phyloP scores from a whole-genome alignment of 805 yeast species.

The Metschnikowia reukaufii region DNA sequence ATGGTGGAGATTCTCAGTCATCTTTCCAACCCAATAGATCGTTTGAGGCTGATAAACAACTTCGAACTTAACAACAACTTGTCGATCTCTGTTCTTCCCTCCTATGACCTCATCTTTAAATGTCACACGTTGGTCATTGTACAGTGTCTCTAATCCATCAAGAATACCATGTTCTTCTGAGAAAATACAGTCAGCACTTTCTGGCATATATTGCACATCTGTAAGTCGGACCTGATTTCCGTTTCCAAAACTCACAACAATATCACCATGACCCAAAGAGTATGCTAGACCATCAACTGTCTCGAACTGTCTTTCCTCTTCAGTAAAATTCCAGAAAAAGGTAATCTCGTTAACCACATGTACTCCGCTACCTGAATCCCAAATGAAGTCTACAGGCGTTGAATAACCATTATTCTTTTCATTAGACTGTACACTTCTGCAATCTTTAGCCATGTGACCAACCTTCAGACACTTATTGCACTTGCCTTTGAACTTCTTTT shows the following conservation, averaged over 20 bases:
- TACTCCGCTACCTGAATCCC: not conserved
- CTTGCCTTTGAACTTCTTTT: too few species aligned
- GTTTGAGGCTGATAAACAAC: not conserved
- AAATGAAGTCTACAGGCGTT: too few species aligned
- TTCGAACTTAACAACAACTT: not conserved
- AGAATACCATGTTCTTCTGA: not conserved
- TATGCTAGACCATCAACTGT: not conserved
- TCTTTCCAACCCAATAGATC: not conserved
- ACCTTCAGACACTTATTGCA: too few species aligned
- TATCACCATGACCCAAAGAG: not conserved
- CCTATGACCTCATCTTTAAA: not conserved
- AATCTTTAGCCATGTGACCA: too few species aligned
- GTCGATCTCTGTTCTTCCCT: not conserved
- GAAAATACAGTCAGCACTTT: not conserved
- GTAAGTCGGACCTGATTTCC: not conserved
- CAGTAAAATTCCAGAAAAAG: not conserved
- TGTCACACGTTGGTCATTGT: not conserved
- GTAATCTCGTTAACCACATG: not conserved
- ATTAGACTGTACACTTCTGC: too few species aligned
- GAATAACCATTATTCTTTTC: too few species aligned
- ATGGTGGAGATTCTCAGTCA: too few species aligned
- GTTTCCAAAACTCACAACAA: not conserved
- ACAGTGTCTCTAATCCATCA: not conserved
- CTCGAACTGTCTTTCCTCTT: not conserved
- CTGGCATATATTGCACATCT: not conserved